Base-by-base conservation (phyloP, 2,329 filamentous ascomycete species). In the Penicillium sp. region DNA sequence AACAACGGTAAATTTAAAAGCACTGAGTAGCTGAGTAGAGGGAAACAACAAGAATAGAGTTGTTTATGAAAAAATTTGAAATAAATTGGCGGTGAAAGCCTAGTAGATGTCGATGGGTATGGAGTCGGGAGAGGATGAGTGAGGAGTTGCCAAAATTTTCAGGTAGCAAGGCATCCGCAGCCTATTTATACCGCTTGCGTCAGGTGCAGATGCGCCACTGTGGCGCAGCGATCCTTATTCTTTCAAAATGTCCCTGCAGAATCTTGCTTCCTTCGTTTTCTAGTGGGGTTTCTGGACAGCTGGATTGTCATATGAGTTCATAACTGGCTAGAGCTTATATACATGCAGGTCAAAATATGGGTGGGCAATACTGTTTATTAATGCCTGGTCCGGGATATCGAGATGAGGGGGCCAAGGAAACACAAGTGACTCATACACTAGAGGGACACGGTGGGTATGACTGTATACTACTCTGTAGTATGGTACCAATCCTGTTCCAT, bases 91-190 rank as follows among this genome's bases (percentile, higher is more conserved):
- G 39, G 49, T 44, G 56, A 61, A 49, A 53, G 29, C 31, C 19
- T 33, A 38, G 38, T 44, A 56, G 55, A 55, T 57, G 57, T 54
- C 48, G 62, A 59, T 66, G 48, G 53, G 25, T 52, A 56, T 39
- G 25, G n/a, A 21, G n/a, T 47, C 21, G 21, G 27, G 23, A 49
- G 57, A 53, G 61, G 52, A 61, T 54, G 53, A 25, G 39, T 54
- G 53, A 25, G 39, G 56, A 61, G 60, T 53, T 69, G 64, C 68
- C 65, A 65, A 67, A 53, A 61, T 67, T 69, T 60, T 61, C 61
- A 63, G 62, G 68, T 66, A 61, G 62, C 63, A 68, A 70, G 65
- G 66, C 66, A 68, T 52, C 66, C 53, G 63, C 52, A 52, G 39
- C 31, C 43, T 54, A 49, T 54, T 58, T 58, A 58, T 58, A 55